Evolutionary conservation across 2,329 filamentous ascomycete genomes (phyloP).

Genomic region (Sordariomycetes sp.): DNA sequence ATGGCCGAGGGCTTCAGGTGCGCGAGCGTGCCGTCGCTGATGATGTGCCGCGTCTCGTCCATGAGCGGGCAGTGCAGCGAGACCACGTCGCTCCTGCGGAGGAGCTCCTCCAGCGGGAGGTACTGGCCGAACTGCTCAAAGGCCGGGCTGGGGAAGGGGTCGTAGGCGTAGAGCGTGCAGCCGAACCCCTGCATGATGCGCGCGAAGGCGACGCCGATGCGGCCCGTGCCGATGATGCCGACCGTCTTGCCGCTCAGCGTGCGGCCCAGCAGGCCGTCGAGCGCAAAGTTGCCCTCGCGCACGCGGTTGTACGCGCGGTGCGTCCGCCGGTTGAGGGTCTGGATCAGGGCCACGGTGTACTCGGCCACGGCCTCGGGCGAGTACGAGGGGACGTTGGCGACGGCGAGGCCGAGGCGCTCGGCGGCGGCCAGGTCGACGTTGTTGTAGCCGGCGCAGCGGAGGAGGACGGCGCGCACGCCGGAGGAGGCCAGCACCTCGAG

Average conservation of each 20-base stretch:
- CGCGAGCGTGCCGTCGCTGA: constrained; percentile 40
- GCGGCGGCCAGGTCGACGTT: constrained; percentile 52
- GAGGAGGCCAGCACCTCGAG: constrained; percentile 34
- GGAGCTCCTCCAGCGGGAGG: constrained; percentile 39
- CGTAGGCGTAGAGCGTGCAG: constrained; percentile 49
- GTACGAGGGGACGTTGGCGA: constrained; percentile 58
- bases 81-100: constrained; percentile 48
- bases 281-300: constrained; percentile 56
- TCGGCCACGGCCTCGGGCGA: constrained; percentile 61
- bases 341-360: constrained; percentile 56
- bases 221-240: constrained; percentile 54
- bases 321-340: constrained; percentile 57
- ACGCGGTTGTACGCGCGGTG: constrained; percentile 60
- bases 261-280: constrained; percentile 51
- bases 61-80: constrained; percentile 58
- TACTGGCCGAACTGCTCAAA: constrained; percentile 41
- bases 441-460: constrained; percentile 61
- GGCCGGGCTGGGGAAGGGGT: constrained; percentile 39
- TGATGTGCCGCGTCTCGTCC: constrained; percentile 47
- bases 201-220: constrained; percentile 52
- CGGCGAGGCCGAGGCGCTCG: constrained; percentile 42
- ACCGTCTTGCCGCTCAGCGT: constrained; percentile 56
- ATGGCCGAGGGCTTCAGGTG: constrained; percentile 49
- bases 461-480: constrained; percentile 47
- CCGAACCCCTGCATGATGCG: constrained; percentile 55